These are phyloP conservation scores for Sugiyamaella sp. DNA, from an alignment of 1,139 yeast species.

Conservation along the genomic window DNA sequence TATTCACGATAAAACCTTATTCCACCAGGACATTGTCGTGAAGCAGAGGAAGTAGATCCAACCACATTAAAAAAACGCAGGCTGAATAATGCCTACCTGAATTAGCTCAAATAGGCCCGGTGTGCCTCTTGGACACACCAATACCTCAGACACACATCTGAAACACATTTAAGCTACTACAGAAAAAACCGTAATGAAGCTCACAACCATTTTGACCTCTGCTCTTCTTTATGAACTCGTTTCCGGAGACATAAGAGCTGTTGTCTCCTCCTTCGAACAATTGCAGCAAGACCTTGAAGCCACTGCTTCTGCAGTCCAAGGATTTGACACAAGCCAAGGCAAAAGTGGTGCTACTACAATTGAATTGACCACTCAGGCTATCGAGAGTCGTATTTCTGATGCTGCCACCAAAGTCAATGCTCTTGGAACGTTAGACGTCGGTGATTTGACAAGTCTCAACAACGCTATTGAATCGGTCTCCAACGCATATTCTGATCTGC, in stretches of 20 bases:
- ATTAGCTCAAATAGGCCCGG: no score
- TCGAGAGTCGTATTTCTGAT: not conserved
- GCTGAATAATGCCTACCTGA: no score
- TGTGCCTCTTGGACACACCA: no score
- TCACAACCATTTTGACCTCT: not conserved
- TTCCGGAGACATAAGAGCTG: not conserved
- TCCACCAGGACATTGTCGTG: no score
- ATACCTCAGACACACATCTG: no score
- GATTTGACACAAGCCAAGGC: constrained; percentile 9
- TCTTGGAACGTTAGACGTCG: not conserved
- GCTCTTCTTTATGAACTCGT: not conserved
- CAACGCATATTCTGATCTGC: constrained; percentile 2
- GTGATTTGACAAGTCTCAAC: not conserved
- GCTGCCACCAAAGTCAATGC: not conserved
- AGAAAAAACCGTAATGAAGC: no score
- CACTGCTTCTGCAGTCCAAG: constrained; percentile 3
- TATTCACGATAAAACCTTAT: no score
- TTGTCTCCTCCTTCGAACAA: constrained; percentile 1
- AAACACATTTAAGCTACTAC: no score
- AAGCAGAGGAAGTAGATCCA: no score
- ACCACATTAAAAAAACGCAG: no score
- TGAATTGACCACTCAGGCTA: not conserved
- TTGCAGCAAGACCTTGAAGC: constrained; percentile 7
- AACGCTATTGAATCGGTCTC: constrained; percentile 7
- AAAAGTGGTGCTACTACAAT: constrained; percentile 3